Evolutionary conservation across 345 rosid species (phyloP).

Genomic region (Bretschneidera sinensis): DNA sequence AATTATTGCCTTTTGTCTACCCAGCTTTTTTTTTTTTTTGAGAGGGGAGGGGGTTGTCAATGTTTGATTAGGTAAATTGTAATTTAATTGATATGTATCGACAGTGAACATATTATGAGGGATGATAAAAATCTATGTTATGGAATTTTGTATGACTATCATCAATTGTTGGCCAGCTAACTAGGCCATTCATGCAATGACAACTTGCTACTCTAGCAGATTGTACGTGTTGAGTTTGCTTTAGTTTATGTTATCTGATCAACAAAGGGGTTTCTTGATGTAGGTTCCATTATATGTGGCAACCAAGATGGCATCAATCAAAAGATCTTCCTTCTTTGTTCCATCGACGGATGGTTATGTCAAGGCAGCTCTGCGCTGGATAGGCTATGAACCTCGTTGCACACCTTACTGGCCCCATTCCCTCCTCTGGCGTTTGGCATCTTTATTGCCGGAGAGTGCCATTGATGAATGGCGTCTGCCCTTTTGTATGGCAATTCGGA

Average conservation of each 20-base stretch:
- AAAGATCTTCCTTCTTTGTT: conserved; percentile 63
- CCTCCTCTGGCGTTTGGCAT: conserved; percentile 47
- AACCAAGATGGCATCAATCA: conserved; percentile 78
- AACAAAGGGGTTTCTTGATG: conserved; percentile 6
- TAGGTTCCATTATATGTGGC: conserved; percentile 84
- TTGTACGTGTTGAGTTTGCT: background rate
- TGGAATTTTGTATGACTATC: no score
- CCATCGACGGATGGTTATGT: conserved; percentile 73
- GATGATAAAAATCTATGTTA: no score
- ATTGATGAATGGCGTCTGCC: conserved; percentile 47
- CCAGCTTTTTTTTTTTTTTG: no score
- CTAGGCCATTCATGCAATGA: no score
- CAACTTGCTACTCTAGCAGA: background rate
- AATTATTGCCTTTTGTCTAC: no score
- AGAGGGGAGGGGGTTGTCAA: no score
- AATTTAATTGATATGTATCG: no score
- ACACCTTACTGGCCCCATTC: conserved; percentile 86
- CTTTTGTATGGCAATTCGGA: conserved; percentile 52
- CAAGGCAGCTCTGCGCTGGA: conserved; percentile 51
- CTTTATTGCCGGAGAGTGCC: conserved; percentile 41
- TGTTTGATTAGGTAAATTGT: no score
- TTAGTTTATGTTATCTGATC: conserved; percentile 1
- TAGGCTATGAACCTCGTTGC: conserved; percentile 72
- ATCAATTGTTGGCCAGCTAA: no score
- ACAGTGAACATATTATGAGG: no score